A percentile compares a stretch with the other conserved stretches of the same genome.
Conservation (phyloP, 495 filamentous ascomycete species). For the Penicillium lagena region DNA sequence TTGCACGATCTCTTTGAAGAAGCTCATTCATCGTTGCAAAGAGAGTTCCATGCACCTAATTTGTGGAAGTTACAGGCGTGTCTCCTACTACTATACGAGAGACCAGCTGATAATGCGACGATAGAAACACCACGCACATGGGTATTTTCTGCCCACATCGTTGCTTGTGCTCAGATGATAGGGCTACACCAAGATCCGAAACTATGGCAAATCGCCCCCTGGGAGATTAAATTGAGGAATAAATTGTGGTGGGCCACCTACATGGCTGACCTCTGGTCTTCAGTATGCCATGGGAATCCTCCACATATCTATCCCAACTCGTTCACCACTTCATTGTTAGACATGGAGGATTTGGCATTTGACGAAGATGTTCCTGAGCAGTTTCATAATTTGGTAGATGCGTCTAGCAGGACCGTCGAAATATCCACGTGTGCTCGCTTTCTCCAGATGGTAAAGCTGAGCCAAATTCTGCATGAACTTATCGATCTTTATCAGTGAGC, state of each 20-base stretch:
- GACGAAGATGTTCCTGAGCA: conserved; percentile 4
- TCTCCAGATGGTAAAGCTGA: neutral
- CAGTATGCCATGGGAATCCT: conserved; percentile 14
- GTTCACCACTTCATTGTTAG: neutral
- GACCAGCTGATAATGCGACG: conserved; percentile 10
- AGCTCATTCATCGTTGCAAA: conserved; percentile 12
- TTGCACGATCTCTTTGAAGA: conserved; percentile 13
- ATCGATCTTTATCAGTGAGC: neutral
- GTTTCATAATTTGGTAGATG: no score
- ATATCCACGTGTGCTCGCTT: conserved; percentile 3
- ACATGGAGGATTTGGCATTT: conserved; percentile 3
- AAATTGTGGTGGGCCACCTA: conserved; percentile 14
- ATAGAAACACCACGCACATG: conserved; percentile 17
- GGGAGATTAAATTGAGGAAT: conserved; percentile 13
- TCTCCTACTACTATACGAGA: conserved; percentile 14
- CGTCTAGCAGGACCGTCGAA: neutral
- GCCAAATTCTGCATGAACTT: neutral
- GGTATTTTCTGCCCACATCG: conserved; percentile 15
- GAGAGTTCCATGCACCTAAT: conserved; percentile 17
- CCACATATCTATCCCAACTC: conserved; percentile 10
- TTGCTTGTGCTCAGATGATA: conserved; percentile 13
- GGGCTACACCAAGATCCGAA: conserved; percentile 13
- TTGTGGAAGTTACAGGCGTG: conserved; percentile 14
- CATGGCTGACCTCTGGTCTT: conserved; percentile 13
- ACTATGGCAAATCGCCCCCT: conserved; percentile 10